Evolutionary conservation across 768 basidiomycete species (phyloP).

Genomic region (Lyophyllum atratum): DNA sequence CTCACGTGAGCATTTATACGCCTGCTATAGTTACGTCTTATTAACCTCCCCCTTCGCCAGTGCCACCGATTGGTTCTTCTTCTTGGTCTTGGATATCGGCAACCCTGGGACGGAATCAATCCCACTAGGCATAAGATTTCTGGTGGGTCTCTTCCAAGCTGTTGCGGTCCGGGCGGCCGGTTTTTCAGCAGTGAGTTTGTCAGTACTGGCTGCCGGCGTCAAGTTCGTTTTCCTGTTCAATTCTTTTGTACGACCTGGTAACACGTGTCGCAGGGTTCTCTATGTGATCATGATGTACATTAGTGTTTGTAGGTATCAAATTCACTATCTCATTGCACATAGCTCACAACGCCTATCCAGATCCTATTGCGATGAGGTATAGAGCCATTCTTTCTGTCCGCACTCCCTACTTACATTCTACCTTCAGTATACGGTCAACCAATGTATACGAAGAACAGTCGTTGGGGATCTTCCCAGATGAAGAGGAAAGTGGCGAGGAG

Average conservation of each 20-base stretch:
- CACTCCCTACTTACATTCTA: neutral
- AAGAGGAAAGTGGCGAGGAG: constrained; percentile 51
- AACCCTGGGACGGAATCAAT: constrained; percentile 68
- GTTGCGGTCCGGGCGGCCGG: constrained; percentile 85
- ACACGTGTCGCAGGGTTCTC: constrained; percentile 57
- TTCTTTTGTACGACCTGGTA: neutral
- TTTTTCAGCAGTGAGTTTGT: constrained; percentile 74
- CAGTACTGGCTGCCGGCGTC: constrained; percentile 83
- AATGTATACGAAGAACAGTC: constrained; percentile 95
- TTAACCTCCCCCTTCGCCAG: constrained; percentile 37
- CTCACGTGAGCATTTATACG: constrained; percentile 57
- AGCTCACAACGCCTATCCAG: constrained; percentile 30
- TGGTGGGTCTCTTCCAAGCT: constrained; percentile 79
- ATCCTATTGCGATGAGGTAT: constrained; percentile 84
- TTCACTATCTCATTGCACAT: neutral
- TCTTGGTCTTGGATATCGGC: constrained; percentile 86
- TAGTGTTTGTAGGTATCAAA: constrained; percentile 62
- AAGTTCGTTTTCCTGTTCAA: constrained; percentile 52
- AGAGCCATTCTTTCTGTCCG: constrained; percentile 1
- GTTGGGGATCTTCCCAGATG: constrained; percentile 70
- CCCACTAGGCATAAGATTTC: constrained; percentile 68
- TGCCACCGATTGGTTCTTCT: constrained; percentile 84
- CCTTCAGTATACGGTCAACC: constrained; percentile 78
- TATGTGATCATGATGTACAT: constrained; percentile 96
- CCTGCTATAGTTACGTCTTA: neutral